A percentile compares a stretch with the other conserved stretches of the same genome.
These are phyloP conservation scores for Syzygium oleosum DNA, from an alignment of 345 rosid species.

Conservation along the genomic window DNA sequence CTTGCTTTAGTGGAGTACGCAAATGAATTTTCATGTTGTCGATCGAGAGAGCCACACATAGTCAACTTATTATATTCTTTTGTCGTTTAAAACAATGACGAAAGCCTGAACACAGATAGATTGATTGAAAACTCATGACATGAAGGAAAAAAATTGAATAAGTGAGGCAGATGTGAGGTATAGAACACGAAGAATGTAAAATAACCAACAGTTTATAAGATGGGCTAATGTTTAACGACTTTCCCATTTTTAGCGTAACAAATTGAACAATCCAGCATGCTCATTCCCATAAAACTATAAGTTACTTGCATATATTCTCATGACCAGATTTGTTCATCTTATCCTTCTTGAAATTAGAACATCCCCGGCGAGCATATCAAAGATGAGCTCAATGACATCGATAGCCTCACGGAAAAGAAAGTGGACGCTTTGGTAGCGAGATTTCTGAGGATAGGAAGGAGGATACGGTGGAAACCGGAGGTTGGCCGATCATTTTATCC, in stretches of 20 bases:
- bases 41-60: neutral
- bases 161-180: neutral
- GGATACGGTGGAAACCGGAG: constrained; percentile 2
- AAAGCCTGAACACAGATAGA: neutral
- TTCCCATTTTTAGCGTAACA: too few relatives aligned
- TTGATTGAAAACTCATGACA: neutral
- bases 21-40: neutral
- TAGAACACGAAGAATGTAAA: neutral
- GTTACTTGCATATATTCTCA: neutral
- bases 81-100: too few relatives aligned
- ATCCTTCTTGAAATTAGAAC: neutral
- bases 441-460: constrained; percentile 12
- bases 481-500: neutral
- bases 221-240: neutral
- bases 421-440: constrained; percentile 7
- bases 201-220: too few relatives aligned
- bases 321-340: neutral
- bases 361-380: constrained; percentile 1
- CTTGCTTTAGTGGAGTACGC: neutral
- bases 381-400: neutral
- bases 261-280: neutral
- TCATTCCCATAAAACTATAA: neutral
- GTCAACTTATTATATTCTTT: too few relatives aligned
- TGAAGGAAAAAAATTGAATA: neutral
- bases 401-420: constrained; percentile 5